Evolutionary conservation across 2,329 filamentous ascomycete species (phyloP).

Genomic region (Pseudocercospora pini-densiflorae): DNA sequence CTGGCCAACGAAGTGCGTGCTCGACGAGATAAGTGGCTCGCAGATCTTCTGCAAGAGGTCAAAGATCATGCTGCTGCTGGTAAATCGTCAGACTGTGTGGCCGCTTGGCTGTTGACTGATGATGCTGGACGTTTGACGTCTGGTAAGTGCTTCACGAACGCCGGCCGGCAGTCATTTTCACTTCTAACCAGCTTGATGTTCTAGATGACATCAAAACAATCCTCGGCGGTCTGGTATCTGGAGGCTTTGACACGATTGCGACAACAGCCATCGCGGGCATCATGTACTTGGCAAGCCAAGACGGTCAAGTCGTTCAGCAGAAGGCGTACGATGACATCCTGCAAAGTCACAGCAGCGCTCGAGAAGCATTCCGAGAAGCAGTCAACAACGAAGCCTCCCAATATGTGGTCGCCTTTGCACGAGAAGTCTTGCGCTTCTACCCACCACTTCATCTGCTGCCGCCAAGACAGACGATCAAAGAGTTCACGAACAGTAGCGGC

Average conservation of each 20-base stretch:
- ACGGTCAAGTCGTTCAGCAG: constrained; percentile 7
- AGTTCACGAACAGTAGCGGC: neutral
- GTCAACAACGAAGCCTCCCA: constrained; percentile 1
- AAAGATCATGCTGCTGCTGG: neutral
- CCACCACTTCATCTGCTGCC: constrained; percentile 10
- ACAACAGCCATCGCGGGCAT: constrained; percentile 6
- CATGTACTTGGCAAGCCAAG: constrained; percentile 8
- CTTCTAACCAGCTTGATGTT: too few relatives aligned
- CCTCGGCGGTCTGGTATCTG: constrained; percentile 10
- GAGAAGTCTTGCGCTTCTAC: constrained; percentile 8
- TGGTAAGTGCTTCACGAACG: neutral
- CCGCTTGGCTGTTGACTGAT: constrained; percentile 6
- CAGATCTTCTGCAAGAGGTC: constrained; percentile 4
- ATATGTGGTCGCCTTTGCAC: constrained; percentile 2
- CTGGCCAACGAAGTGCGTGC: neutral
- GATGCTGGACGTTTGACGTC: neutral
- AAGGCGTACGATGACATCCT: constrained; percentile 3
- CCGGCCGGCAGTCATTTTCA: neutral
- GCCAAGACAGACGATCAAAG: constrained; percentile 9
- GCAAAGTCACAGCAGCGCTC: neutral
- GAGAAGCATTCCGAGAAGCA: constrained; percentile 1
- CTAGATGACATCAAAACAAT: constrained; percentile 6
- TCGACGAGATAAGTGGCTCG: constrained; percentile 4
- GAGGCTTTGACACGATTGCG: constrained; percentile 13
- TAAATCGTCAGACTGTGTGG: constrained; percentile 4